These are phyloP conservation scores for Eucalyptus cloeziana DNA, from an alignment of 345 rosid genomes.

Conservation along the genomic window DNA sequence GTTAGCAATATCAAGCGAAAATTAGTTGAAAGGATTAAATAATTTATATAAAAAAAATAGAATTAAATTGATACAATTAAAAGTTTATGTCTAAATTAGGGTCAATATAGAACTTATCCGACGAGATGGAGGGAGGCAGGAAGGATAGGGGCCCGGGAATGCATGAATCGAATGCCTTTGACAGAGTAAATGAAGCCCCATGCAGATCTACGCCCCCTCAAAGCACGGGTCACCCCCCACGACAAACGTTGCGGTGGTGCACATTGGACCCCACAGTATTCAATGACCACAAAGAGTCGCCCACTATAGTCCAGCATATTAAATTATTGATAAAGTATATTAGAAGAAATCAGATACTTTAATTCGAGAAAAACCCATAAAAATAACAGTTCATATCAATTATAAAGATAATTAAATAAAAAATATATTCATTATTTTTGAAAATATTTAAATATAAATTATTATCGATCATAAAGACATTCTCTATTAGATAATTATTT, in stretches of 20 bases:
- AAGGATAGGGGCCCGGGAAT: not conserved
- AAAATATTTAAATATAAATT: not conserved
- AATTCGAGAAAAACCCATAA: not conserved
- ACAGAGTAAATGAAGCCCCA: not conserved
- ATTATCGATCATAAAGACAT: accelerated
- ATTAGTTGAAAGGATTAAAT: too few relatives aligned
- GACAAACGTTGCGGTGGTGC: not conserved
- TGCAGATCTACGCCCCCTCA: not conserved
- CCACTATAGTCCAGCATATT: not conserved
- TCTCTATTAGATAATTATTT: too few relatives aligned
- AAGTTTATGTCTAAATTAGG: not conserved
- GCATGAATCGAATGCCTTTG: not conserved
- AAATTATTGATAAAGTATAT: too few relatives aligned
- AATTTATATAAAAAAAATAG: too few relatives aligned
- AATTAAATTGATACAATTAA: not conserved
- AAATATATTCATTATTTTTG: accelerated
- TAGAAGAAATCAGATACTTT: too few relatives aligned
- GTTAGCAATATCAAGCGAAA: too few relatives aligned
- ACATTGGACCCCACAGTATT: too few relatives aligned
- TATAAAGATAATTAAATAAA: too few relatives aligned
- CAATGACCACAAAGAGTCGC: too few relatives aligned
- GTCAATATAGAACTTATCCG: not conserved
- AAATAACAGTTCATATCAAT: accelerated
- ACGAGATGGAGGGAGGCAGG: not conserved
- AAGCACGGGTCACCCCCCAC: not conserved